These are phyloP conservation scores for Aechmea fasciata DNA, from an alignment of 176 grass and related monocot species.

Conservation along the genomic window DNA sequence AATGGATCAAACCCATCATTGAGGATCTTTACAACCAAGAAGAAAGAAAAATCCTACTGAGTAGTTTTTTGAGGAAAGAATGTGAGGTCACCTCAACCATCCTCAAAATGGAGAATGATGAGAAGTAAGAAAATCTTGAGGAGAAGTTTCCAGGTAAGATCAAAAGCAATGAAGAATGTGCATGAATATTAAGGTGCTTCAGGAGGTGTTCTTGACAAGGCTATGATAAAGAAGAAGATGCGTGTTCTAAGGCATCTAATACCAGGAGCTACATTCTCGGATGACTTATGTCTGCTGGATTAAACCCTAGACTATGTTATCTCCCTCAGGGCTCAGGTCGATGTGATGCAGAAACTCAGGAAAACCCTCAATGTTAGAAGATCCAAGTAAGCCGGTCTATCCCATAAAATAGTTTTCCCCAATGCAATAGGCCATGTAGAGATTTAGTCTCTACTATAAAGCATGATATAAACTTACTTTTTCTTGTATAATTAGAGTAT, in stretches of 20 bases:
- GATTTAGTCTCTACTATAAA: too few relatives aligned
- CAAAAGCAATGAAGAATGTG: slow-evolving; percentile 7
- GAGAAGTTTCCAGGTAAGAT: slow-evolving; percentile 15
- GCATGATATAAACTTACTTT: too few relatives aligned
- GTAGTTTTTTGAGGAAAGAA: slow-evolving; percentile 2
- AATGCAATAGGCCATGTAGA: too few relatives aligned
- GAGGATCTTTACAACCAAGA: slow-evolving; percentile 23
- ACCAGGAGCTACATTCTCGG: slow-evolving; percentile 47
- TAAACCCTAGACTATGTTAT: slow-evolving; percentile 66
- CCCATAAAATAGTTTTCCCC: too few relatives aligned
- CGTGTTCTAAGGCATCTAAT: slow-evolving; percentile 40
- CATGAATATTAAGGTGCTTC: neutral
- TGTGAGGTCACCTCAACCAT: neutral
- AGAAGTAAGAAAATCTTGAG: slow-evolving; percentile 21
- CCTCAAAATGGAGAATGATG: slow-evolving; percentile 2
- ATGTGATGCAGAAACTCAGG: slow-evolving; percentile 53
- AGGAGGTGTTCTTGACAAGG: slow-evolving; percentile 29
- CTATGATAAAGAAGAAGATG: slow-evolving; percentile 34
- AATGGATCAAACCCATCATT: slow-evolving; percentile 36
- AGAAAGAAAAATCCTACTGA: neutral
- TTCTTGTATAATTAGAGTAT: too few relatives aligned
- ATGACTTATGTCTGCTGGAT: slow-evolving; percentile 48
- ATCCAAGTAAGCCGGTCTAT: slow-evolving; percentile 9
- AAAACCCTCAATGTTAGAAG: slow-evolving; percentile 35
- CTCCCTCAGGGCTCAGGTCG: slow-evolving; percentile 61